These are phyloP conservation scores for Ceriops decandra DNA, from an alignment of 345 rosid species.

Conservation along the genomic window DNA sequence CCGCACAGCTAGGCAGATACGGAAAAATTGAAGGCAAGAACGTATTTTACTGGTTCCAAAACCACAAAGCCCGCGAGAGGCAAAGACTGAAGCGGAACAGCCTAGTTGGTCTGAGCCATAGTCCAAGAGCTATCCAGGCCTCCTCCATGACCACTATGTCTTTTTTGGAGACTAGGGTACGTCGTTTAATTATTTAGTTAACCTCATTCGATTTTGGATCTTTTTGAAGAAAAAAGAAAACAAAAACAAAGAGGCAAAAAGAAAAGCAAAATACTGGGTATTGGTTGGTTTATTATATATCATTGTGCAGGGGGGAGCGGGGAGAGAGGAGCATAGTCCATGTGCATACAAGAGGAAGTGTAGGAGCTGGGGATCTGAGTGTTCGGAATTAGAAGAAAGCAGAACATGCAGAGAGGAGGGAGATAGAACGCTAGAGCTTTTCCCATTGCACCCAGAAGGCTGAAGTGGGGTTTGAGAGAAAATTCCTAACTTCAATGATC, in stretches of 20 bases:
- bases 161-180: constrained; percentile 41
- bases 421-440: constrained; percentile 83
- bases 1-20: constrained; percentile 64
- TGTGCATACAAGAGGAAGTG: constrained; percentile 83
- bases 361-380: constrained; percentile 76
- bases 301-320: constrained; percentile 33
- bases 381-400: constrained; percentile 49
- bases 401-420: constrained; percentile 40
- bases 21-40: constrained; percentile 98
- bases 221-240: background rate
- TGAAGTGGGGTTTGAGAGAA: constrained; percentile 21
- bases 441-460: constrained; percentile 96
- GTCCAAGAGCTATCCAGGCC: constrained; percentile 32
- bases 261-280: too few relatives aligned
- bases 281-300: background rate
- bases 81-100: constrained; percentile 88
- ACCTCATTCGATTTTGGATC: background rate
- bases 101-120: constrained; percentile 44
- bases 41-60: constrained; percentile 97
- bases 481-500: background rate
- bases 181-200: background rate
- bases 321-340: constrained; percentile 51
- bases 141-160: constrained; percentile 36
- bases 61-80: constrained; percentile 98
- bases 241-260: background rate